Percentiles rank a stretch among this genome's conserved stretches.
Conservation (phyloP, 441 rosid genomes). For the Macaranga tanarius region DNA sequence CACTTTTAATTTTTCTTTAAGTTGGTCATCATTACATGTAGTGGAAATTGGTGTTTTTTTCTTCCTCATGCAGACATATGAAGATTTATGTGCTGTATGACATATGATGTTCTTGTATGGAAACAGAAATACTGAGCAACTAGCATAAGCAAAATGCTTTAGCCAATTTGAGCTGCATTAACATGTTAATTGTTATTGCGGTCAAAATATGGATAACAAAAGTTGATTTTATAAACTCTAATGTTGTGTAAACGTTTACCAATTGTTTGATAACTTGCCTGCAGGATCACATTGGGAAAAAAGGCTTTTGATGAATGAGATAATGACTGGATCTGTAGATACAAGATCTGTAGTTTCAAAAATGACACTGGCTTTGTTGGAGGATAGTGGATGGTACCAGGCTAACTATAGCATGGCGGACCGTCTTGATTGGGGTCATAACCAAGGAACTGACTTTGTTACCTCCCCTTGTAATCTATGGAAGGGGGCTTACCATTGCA, state of each 20-base stretch:
- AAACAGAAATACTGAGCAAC: slow-evolving; percentile 5
- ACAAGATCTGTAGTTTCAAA: slow-evolving; percentile 97
- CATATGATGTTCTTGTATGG: not conserved
- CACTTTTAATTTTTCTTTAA: not conserved
- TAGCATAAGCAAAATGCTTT: slow-evolving; percentile 1
- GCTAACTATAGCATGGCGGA: slow-evolving; percentile 99
- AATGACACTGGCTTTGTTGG: slow-evolving; percentile 94
- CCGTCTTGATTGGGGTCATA: slow-evolving; percentile 94
- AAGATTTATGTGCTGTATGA: not conserved
- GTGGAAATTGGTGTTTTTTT: not conserved
- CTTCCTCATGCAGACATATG: not conserved
- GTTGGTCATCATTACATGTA: not conserved
- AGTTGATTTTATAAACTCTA: not conserved
- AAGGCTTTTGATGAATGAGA: slow-evolving; percentile 97
- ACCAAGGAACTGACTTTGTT: slow-evolving; percentile 92
- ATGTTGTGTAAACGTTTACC: not conserved
- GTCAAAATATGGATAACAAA: not conserved
- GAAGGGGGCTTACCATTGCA: slow-evolving; percentile 97
- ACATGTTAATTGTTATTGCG: not conserved
- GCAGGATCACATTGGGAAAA: slow-evolving; percentile 99
- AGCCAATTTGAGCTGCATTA: not conserved
- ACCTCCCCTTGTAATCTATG: slow-evolving; percentile 92
- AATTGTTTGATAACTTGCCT: slow-evolving; percentile 17
- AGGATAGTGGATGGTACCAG: slow-evolving; percentile 99
- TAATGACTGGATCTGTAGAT: slow-evolving; percentile 99